Conservation (phyloP, 371 early-diverging fungal species). For the Apophysomyces ossiformis region DNA sequence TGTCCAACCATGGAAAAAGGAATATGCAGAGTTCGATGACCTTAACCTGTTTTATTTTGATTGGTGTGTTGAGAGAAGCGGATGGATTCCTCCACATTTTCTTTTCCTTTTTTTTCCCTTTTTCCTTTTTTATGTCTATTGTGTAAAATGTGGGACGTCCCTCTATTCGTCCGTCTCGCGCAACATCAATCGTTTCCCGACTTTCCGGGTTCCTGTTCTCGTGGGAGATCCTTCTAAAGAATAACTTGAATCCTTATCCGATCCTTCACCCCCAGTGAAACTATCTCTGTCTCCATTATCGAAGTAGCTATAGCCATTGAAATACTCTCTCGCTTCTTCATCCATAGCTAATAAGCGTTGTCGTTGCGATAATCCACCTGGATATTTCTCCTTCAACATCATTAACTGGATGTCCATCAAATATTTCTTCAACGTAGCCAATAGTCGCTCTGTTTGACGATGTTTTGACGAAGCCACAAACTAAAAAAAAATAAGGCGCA, state of each 20-base stretch:
- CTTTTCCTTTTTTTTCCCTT: background rate
- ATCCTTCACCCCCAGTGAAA: constrained; percentile 3
- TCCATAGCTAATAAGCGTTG: constrained; percentile 44
- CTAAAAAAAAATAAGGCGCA: constrained; percentile 17
- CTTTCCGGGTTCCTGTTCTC: constrained; percentile 25
- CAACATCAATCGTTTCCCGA: constrained; percentile 47
- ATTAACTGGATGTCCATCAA: constrained; percentile 46
- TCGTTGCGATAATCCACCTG: constrained; percentile 46
- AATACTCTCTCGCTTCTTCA: constrained; percentile 39
- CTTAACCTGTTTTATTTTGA: constrained; percentile 1
- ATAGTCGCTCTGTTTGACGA: constrained; percentile 57
- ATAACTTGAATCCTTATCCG: constrained; percentile 3
- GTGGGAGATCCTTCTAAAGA: constrained; percentile 10
- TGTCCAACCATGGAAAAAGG: background rate
- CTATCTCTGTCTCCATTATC: constrained; percentile 48
- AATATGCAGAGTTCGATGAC: constrained; percentile 10
- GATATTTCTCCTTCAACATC: constrained; percentile 53
- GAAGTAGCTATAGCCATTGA: constrained; percentile 58
- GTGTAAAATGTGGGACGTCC: background rate
- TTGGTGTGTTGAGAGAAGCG: constrained; percentile 1
- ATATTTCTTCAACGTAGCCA: constrained; percentile 49
- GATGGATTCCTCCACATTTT: background rate
- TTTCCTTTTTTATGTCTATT: background rate
- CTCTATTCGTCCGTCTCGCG: constrained; percentile 36
- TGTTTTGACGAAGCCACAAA: constrained; percentile 63